Evolutionary conservation across 306 rosid species (phyloP).

Genomic region (Comarum palustre): DNA sequence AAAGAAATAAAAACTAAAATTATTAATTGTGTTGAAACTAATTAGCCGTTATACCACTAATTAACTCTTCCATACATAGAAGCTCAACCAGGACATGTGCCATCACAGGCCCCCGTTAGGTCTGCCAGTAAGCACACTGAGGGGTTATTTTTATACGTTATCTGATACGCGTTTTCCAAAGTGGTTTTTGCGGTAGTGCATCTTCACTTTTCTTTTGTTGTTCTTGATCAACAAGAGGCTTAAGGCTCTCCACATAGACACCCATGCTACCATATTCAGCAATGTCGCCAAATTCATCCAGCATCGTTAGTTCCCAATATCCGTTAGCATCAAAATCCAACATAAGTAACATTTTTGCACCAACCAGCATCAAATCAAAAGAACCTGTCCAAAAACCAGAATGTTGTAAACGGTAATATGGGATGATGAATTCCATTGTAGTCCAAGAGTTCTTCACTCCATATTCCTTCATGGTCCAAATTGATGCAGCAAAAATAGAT

Average conservation of each 20-base stretch:
- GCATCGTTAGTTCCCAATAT: neutral
- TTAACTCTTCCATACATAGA: too few relatives aligned
- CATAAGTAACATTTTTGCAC: neutral
- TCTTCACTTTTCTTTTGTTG: neutral
- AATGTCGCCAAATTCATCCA: neutral
- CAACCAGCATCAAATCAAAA: neutral
- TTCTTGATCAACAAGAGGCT: neutral
- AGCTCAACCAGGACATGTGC: too few relatives aligned
- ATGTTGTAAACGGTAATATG: neutral
- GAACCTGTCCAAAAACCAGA: neutral
- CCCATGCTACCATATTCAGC: neutral
- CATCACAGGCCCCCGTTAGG: too few relatives aligned
- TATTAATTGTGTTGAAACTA: too few relatives aligned
- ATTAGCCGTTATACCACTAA: too few relatives aligned
- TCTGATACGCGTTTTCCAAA: too few relatives aligned
- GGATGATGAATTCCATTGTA: neutral
- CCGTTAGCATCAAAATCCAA: neutral
- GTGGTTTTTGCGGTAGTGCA: too few relatives aligned
- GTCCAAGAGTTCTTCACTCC: slow-evolving; percentile 3
- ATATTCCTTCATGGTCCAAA: slow-evolving; percentile 1
- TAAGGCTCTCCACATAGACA: neutral
- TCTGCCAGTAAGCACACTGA: too few relatives aligned
- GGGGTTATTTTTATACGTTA: too few relatives aligned
- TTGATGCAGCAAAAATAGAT: too few relatives aligned
- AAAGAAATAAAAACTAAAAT: too few relatives aligned